Evolutionary conservation across 768 basidiomycete species (phyloP).

Genomic region (Russula abietina): DNA sequence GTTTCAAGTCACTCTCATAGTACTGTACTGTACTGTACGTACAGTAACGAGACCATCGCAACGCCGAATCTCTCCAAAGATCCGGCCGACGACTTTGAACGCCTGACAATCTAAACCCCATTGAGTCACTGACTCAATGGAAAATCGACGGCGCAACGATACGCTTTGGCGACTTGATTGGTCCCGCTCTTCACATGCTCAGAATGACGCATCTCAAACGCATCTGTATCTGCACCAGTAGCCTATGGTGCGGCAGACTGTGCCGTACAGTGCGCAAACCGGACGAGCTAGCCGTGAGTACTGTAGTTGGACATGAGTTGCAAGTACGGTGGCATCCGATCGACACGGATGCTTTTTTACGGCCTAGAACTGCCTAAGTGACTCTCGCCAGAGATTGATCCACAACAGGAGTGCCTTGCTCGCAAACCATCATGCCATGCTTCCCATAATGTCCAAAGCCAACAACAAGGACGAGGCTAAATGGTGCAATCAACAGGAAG

Average conservation of each 20-base stretch:
- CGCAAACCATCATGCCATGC: not conserved
- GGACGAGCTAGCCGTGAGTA: not conserved
- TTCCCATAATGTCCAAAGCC: not conserved
- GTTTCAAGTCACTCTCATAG: too few species aligned
- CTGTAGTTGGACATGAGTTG: not conserved
- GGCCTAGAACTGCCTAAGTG: not conserved
- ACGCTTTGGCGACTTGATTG: not conserved
- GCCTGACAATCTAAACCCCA: too few species aligned
- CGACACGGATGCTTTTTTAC: not conserved
- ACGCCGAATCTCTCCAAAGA: too few species aligned
- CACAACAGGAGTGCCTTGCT: not conserved
- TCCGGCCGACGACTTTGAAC: too few species aligned
- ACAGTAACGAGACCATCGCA: too few species aligned
- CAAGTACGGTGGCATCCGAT: not conserved
- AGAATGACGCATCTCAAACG: not conserved
- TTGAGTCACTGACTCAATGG: too few species aligned
- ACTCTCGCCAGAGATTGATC: conserved; percentile 4
- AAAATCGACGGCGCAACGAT: too few species aligned
- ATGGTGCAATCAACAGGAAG: too few species aligned
- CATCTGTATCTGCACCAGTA: not conserved
- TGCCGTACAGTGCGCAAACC: not conserved
- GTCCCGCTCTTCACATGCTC: conserved; percentile 8
- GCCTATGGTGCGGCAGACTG: not conserved
- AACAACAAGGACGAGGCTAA: not conserved
- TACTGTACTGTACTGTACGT: too few species aligned